These are phyloP conservation scores for Tuber umbilicatum DNA, from an alignment of 495 filamentous ascomycete species.

Conservation along the genomic window DNA sequence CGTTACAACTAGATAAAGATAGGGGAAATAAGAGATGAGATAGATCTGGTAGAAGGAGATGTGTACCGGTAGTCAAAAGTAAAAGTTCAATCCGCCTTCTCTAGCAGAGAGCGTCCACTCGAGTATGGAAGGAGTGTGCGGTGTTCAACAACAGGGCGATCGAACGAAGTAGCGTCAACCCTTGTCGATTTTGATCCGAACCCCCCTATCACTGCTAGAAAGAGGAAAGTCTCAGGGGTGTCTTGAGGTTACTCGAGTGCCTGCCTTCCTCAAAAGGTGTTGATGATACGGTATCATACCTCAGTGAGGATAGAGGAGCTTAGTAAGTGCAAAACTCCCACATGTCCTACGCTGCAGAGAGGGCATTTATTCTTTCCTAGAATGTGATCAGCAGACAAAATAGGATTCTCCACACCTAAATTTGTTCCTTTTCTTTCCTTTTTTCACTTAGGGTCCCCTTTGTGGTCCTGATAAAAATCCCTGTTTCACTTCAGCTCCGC, in stretches of 20 bases:
- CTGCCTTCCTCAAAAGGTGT: not conserved
- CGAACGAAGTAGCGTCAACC: not conserved
- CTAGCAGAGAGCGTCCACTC: not conserved
- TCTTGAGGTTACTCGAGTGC: not conserved
- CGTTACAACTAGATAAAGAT: not conserved
- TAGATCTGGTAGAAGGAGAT: not conserved
- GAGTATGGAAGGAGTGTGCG: not conserved
- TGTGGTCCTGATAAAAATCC: not conserved
- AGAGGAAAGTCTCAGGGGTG: conserved; percentile 13
- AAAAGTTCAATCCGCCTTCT: not conserved
- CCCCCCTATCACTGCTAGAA: conserved; percentile 27
- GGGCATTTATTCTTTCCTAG: not conserved
- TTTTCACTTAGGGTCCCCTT: not conserved
- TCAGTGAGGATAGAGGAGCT: not conserved
- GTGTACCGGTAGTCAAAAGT: not conserved
- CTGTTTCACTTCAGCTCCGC: not conserved
- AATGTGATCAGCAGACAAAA: not conserved
- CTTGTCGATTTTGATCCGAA: conserved; percentile 6
- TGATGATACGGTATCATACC: not conserved
- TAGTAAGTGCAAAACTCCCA: not conserved
- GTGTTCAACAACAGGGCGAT: not conserved
- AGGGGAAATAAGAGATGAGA: not conserved
- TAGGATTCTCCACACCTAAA: not conserved
- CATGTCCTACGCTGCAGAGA: not conserved
- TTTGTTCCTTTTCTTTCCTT: not conserved